Evolutionary conservation across 345 rosid genomes (phyloP).

Genomic region (Durio zibethinus): DNA sequence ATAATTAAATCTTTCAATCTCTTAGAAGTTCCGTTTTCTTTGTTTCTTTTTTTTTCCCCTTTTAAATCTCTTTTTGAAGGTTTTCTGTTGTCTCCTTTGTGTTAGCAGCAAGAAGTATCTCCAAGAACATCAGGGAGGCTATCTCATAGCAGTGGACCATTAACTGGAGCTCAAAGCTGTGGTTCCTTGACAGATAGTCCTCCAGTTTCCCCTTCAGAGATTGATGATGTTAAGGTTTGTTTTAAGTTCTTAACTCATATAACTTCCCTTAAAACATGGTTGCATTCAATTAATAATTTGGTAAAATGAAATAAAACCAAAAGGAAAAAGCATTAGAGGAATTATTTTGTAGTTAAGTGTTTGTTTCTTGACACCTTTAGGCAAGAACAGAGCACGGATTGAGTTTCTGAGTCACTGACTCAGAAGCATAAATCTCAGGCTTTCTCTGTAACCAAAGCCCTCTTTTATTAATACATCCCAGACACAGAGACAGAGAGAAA

Average conservation of each 20-base stretch:
- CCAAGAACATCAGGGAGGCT: conserved; percentile 83
- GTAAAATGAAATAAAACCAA: neutral
- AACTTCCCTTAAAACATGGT: neutral
- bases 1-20: neutral
- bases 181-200: conserved; percentile 94
- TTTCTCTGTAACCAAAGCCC: conserved; percentile 51
- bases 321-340: neutral
- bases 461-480: conserved; percentile 10
- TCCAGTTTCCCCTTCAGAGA: conserved; percentile 85
- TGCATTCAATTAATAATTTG: neutral
- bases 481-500: neutral
- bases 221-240: conserved; percentile 73
- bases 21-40: neutral
- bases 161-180: conserved; percentile 31
- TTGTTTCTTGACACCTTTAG: conserved; percentile 12
- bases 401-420: conserved; percentile 35
- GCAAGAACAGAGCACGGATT: conserved; percentile 27
- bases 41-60: neutral
- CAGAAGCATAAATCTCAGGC: conserved; percentile 39
- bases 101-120: conserved; percentile 78
- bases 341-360: neutral
- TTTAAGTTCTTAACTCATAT: neutral
- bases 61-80: neutral
- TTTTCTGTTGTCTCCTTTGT: neutral
- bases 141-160: conserved; percentile 88